Evolutionary conservation across 805 yeast species (phyloP), one percentile per base, ranked within the genome.

Genomic region (Nakazawaea pomicola): DNA sequence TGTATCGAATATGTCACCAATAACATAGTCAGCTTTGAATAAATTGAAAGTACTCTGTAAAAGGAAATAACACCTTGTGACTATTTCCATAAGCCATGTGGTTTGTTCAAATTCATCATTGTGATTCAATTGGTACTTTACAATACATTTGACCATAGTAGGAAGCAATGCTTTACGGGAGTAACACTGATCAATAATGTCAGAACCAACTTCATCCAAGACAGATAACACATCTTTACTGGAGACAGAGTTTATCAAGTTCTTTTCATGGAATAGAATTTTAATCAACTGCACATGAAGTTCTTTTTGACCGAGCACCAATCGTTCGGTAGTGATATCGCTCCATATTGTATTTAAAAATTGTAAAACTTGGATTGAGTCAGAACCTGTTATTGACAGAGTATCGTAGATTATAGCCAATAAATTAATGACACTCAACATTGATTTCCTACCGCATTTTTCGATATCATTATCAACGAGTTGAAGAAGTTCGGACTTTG

Each of bases 121-220:
- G 38, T 60, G 49, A 0, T 47, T 43, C 1, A 57, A 33, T 50
- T 78, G 78, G 48, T 67, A 80, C 4, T 55, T 49, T 5, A 69
- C 63, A 3, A 88, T 48, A 5, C 64, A 54, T 20, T 56, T 57
- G 8, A 83, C 66, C 9, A 89, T 54, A 1, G 68, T 50, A 0
- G 95, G 90, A 18, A 87, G 58, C 6, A 89, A 60, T 2, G 83
- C 70, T 49, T 95, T 75, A 57, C 95, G 72, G 0, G 85, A 80
- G 40, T 55, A 67, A 0, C 86, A 62, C 34, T 72, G 68, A 1
- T 52, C 49, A 21, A 80, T 61, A 2, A 81, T 65, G 1, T 74
- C 68, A 11, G 49, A 35, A 2, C 75, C 67, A 39, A 76, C 65
- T 15, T 41, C 47, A 17, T 46, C 50, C 1, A 76, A 53, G 0